Percentiles rank a stretch among this genome's conserved stretches.
These are phyloP conservation scores for Dictyophora rubrovolvata DNA, from an alignment of 768 basidiomycete species.

Conservation along the genomic window DNA sequence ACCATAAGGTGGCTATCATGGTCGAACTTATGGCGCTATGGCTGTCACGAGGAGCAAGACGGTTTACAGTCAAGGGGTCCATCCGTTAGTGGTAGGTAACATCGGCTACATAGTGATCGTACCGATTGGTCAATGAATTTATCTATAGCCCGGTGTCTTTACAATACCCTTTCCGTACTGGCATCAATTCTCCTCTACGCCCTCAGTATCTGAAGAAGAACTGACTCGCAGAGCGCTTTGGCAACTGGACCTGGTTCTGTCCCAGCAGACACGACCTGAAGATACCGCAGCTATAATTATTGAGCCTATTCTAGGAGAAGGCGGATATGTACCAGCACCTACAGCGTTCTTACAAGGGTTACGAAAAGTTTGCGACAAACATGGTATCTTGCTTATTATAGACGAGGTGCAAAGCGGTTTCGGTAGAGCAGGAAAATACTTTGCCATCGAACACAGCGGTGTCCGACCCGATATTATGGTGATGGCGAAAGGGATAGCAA, in stretches of 20 bases:
- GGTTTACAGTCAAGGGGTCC: conserved; percentile 67
- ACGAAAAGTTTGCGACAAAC: conserved; percentile 74
- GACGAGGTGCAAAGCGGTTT: conserved; percentile 91
- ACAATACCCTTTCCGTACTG: conserved; percentile 83
- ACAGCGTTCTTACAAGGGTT: conserved; percentile 70
- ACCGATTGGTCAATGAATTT: background rate
- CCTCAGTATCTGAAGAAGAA: conserved; percentile 42
- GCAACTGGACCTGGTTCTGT: conserved; percentile 69
- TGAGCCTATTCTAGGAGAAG: conserved; percentile 91
- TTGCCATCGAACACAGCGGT: conserved; percentile 73
- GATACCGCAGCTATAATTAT: conserved; percentile 93
- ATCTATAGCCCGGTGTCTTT: conserved; percentile 67
- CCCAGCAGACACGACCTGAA: conserved; percentile 69
- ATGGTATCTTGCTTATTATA: conserved; percentile 74
- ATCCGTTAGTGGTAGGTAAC: conserved; percentile 65
- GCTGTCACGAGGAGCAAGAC: conserved; percentile 93
- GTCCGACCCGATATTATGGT: conserved; percentile 83
- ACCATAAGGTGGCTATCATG: conserved; percentile 66
- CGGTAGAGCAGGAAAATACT: conserved; percentile 75
- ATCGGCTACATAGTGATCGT: background rate
- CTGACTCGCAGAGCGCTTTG: conserved; percentile 59
- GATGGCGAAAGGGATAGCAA: conserved; percentile 86
- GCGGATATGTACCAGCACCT: conserved; percentile 89
- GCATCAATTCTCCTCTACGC: conserved; percentile 66
- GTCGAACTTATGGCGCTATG: conserved; percentile 89